Conservation (phyloP, 495 filamentous ascomycete species). For the Neurospora tetraspora region DNA sequence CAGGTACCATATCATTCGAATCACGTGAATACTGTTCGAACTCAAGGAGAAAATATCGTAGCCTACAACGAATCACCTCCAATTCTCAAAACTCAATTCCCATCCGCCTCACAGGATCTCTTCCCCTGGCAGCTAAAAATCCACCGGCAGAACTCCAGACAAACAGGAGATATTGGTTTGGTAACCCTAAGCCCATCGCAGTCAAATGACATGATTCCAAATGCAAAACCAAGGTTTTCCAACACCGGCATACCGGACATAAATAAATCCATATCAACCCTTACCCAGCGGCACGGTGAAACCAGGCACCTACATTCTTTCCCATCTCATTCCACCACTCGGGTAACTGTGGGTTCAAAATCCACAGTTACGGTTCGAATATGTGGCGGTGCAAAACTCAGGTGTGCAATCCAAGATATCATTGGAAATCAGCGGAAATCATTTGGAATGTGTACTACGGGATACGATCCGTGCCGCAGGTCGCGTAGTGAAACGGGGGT, state of each 20-base stretch:
- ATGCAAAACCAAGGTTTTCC: background rate
- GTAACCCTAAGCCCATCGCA: too few species aligned
- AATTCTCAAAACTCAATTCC: background rate
- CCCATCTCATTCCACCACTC: background rate
- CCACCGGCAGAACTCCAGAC: background rate
- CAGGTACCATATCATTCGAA: too few species aligned
- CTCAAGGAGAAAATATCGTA: background rate
- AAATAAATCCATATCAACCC: background rate
- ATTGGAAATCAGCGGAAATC: background rate
- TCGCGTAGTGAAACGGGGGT: background rate
- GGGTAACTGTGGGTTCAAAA: background rate
- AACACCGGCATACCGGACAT: background rate
- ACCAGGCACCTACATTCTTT: background rate
- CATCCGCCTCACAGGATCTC: background rate
- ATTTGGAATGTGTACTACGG: background rate
- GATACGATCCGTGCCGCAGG: background rate
- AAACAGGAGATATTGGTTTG: too few species aligned
- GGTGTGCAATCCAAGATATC: background rate
- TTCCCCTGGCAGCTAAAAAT: background rate
- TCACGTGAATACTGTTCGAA: background rate
- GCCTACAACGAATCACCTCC: background rate
- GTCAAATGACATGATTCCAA: background rate
- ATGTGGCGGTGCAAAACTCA: background rate
- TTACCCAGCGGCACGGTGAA: background rate
- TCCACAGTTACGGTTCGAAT: background rate